Conservation (phyloP, 192 early-diverging fungal species). For the Backusella westeae region DNA sequence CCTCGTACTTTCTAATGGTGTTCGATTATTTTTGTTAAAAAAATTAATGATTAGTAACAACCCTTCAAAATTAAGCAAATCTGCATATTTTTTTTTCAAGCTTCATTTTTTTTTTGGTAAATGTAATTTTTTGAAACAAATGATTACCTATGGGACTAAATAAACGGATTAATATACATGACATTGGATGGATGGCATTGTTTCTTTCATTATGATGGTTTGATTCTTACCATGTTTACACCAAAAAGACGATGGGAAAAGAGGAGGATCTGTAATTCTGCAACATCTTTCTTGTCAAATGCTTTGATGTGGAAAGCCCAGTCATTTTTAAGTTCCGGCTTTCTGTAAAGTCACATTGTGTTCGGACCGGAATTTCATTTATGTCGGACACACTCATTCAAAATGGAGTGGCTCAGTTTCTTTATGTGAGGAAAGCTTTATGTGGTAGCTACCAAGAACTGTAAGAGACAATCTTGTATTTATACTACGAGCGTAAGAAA, state of each 20-base stretch:
- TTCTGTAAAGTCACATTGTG: not conserved
- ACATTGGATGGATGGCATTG: not conserved
- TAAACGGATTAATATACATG: not conserved
- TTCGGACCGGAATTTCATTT: not conserved
- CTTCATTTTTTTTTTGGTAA: not conserved
- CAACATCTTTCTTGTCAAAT: not conserved
- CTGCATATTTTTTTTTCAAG: not conserved
- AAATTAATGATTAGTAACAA: not conserved
- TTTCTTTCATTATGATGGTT: not conserved
- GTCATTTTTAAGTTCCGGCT: not conserved
- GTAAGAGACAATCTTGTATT: no score
- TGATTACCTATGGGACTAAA: constrained; percentile 15
- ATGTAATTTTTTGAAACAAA: not conserved
- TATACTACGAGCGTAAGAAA: no score
- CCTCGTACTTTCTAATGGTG: constrained; percentile 11
- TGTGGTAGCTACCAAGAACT: no score
- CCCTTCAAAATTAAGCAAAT: not conserved
- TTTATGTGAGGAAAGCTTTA: no score
- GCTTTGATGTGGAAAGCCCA: not conserved
- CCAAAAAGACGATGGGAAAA: constrained; percentile 17
- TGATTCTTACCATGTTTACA: constrained; percentile 15
- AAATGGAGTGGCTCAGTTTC: no score
- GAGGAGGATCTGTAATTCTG: constrained; percentile 7
- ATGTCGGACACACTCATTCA: not conserved
- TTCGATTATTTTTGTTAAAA: not conserved